phyloP scores from a whole-genome alignment of 2,329 filamentous ascomycete genomes.

The Alternaria conjuncta region DNA sequence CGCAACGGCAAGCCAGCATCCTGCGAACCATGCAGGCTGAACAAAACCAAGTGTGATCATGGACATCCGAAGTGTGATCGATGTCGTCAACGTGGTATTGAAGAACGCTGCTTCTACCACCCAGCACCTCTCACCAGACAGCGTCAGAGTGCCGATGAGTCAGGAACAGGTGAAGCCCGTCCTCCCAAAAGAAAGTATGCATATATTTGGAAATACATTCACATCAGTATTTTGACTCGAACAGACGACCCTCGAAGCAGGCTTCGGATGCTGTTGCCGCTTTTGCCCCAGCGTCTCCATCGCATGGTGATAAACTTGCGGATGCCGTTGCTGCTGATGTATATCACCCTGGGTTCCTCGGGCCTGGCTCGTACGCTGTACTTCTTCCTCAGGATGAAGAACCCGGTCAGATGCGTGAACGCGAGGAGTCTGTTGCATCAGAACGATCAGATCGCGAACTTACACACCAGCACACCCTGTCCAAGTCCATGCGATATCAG shows the following conservation, averaged over 20 bases:
- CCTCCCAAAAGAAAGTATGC: conserved; percentile 38
- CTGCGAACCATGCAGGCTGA: conserved; percentile 43
- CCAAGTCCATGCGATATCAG: conserved; percentile 38
- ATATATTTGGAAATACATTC: background rate
- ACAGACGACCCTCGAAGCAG: conserved; percentile 27
- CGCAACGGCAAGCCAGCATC: conserved; percentile 44
- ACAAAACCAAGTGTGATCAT: conserved; percentile 45
- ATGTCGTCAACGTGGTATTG: conserved; percentile 42
- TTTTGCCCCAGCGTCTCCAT: conserved; percentile 19
- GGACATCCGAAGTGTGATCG: conserved; percentile 40
- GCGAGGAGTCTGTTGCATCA: conserved; percentile 33
- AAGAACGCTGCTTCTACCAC: conserved; percentile 45
- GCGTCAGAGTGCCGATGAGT: conserved; percentile 18
- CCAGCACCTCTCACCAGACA: conserved; percentile 44
- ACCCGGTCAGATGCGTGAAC: conserved; percentile 15
- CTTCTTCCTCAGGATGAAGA: conserved; percentile 39
- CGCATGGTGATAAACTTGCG: conserved; percentile 31
- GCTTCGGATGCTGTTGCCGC: conserved; percentile 9
- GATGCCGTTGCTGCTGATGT: conserved; percentile 43
- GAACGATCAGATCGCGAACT: conserved; percentile 37
- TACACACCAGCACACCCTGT: conserved; percentile 38
- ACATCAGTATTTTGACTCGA: background rate
- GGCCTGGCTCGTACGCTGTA: conserved; percentile 41
- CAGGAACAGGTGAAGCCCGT: conserved; percentile 21
- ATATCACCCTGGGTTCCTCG: conserved; percentile 42